Percentiles rank a stretch among this genome's conserved stretches.
phyloP scores from a whole-genome alignment of 768 basidiomycete genomes.

The Rickenella mellea region DNA sequence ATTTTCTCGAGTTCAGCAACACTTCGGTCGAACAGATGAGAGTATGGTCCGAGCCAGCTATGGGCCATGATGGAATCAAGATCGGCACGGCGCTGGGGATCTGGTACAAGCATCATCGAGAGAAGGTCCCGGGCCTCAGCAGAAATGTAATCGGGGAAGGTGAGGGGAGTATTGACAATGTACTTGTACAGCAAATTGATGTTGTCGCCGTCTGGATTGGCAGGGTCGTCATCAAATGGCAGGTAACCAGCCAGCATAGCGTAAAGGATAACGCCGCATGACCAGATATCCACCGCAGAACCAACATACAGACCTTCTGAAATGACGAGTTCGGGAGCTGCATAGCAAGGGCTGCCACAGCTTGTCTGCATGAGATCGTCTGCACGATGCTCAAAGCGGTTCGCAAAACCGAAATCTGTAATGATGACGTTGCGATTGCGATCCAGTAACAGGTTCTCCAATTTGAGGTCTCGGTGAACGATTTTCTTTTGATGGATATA shows the following conservation, averaged over 20 bases:
- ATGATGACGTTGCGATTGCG: slow-evolving; percentile 97
- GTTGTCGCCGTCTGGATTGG: slow-evolving; percentile 98
- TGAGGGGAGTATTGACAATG: slow-evolving; percentile 93
- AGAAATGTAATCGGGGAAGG: slow-evolving; percentile 95
- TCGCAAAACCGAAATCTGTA: slow-evolving; percentile 99
- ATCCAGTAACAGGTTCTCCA: slow-evolving; percentile 95
- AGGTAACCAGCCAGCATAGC: slow-evolving; percentile 96
- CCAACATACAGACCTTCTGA: slow-evolving; percentile 96
- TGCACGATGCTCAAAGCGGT: slow-evolving; percentile 84
- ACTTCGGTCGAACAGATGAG: slow-evolving; percentile 49
- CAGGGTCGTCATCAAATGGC: slow-evolving; percentile 99
- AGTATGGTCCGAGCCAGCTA: slow-evolving; percentile 70
- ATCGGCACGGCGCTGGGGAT: slow-evolving; percentile 72
- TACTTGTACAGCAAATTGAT: slow-evolving; percentile 98
- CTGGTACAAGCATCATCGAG: slow-evolving; percentile 88
- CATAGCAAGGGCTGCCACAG: slow-evolving; percentile 96
- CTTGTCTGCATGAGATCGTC: slow-evolving; percentile 99
- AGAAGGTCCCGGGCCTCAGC: slow-evolving; percentile 75
- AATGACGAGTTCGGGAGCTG: slow-evolving; percentile 95
- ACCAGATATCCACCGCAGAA: slow-evolving; percentile 97
- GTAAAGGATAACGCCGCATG: slow-evolving; percentile 90
- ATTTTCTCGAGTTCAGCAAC: slow-evolving; percentile 73
- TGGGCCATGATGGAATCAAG: slow-evolving; percentile 78
- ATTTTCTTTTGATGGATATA: slow-evolving; percentile 99
- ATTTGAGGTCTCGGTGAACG: slow-evolving; percentile 97